Conservation (phyloP, 331 rosid species). For the Erythrophleum ivorense region DNA sequence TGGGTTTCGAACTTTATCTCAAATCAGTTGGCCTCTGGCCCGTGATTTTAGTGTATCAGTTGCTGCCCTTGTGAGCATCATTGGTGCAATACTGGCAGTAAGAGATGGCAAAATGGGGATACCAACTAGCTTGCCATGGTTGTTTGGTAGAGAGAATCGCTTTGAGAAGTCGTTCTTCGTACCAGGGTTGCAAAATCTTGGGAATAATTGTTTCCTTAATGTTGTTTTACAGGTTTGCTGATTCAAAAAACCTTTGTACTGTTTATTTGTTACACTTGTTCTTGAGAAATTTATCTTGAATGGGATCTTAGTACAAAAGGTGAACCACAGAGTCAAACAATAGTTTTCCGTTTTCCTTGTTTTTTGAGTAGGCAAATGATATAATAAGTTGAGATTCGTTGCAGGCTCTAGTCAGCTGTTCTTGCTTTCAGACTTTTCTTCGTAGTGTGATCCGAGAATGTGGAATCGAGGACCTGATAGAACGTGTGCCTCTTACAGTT, state of each 20-base stretch:
- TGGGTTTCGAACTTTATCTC: slow-evolving; percentile 39
- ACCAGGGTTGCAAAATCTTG: slow-evolving; percentile 84
- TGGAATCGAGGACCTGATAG: slow-evolving; percentile 51
- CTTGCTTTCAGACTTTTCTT: slow-evolving; percentile 68
- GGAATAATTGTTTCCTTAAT: slow-evolving; percentile 82
- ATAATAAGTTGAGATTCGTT: slow-evolving; percentile 23
- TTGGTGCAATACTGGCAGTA: slow-evolving; percentile 55
- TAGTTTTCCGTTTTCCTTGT: neutral
- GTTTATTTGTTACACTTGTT: slow-evolving; percentile 10
- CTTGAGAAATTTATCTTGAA: neutral
- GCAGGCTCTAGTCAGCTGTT: slow-evolving; percentile 89
- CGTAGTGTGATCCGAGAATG: slow-evolving; percentile 53
- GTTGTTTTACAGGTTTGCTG: slow-evolving; percentile 79
- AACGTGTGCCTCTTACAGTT: slow-evolving; percentile 66
- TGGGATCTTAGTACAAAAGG: slow-evolving; percentile 9
- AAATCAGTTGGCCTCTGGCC: slow-evolving; percentile 37
- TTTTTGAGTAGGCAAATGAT: slow-evolving; percentile 16
- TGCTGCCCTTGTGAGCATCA: slow-evolving; percentile 55
- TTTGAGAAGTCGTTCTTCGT: slow-evolving; percentile 42
- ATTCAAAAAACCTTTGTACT: neutral
- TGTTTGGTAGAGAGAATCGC: slow-evolving; percentile 16
- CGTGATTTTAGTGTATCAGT: slow-evolving; percentile 47
- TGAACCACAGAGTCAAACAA: neutral
- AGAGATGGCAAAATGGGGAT: slow-evolving; percentile 48
- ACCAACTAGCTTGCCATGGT: slow-evolving; percentile 49